These are phyloP conservation scores for Dactylorhiza incarnata DNA, from an alignment of 106 monocot species.

Conservation along the genomic window DNA sequence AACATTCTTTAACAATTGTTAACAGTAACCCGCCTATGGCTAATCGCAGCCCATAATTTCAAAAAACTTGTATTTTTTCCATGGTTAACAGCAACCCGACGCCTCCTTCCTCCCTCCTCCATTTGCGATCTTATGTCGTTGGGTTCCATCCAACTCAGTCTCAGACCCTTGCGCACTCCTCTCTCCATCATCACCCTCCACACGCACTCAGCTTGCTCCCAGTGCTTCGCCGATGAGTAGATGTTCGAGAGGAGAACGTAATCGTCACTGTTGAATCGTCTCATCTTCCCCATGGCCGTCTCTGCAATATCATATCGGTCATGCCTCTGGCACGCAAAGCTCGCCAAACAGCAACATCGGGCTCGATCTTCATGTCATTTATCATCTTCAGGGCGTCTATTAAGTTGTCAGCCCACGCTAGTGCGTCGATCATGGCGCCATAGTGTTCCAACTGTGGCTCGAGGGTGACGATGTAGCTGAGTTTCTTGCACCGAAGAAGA, in stretches of 20 bases:
- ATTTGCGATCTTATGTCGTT: no score
- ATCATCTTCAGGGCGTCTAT: constrained; percentile 29
- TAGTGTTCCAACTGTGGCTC: constrained; percentile 40
- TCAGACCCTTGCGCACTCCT: constrained; percentile 3
- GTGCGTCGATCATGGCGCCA: constrained; percentile 32
- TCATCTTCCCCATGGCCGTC: constrained; percentile 16
- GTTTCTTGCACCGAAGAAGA: no score
- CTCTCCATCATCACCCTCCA: constrained; percentile 15
- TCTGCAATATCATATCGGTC: constrained; percentile 23
- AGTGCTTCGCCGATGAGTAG: no score
- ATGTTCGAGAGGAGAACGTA: no score
- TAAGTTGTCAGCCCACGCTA: constrained; percentile 42
- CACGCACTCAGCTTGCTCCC: no score
- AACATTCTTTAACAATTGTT: no score
- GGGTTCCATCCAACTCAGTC: constrained; percentile 15
- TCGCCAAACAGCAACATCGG: constrained; percentile 33
- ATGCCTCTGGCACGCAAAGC: constrained; percentile 40
- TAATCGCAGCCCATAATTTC: no score
- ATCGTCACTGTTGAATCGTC: constrained; percentile 22
- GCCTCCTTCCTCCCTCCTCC: no score
- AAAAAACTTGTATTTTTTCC: no score
- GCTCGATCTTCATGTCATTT: constrained; percentile 30
- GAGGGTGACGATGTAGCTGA: no score
- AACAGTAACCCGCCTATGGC: no score
- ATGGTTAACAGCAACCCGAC: no score